Base-by-base conservation (phyloP, 306 rosid species). In the Echinosophora koreensis region DNA sequence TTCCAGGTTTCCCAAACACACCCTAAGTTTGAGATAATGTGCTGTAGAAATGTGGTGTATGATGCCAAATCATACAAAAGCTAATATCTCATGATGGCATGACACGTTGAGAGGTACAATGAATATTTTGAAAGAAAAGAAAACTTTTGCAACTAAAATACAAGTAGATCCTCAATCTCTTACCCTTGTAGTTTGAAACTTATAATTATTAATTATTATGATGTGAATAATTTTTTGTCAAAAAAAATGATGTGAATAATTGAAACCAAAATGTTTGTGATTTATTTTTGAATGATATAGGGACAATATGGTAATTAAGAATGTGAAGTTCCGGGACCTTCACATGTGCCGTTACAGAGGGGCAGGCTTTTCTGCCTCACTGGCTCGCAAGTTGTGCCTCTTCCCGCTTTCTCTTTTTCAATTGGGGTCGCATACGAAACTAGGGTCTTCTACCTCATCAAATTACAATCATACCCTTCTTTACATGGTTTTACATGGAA, bases 301-400 rank as follows among this genome's bases (percentile, higher is more conserved):
- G 94, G 97, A 81, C 73, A 79, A 22, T 6, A 58, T 69, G 14
- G 87, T 87, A 72, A 86, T 54, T 3, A 16, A 27, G 46, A 12
- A n/a, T 4, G 71, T 58, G 67, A 79, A 82, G 83, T 79, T 82
- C 84, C 39, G 90, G 90, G 90, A 84, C 80, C 78, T 83, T 87
- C 85, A 42, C 96, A 91, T 91, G 98, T 89, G 91, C 86, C 88
- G 78, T 88, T 77, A 84, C 90, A 87, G 93, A 84, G 14, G 86
- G 83, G 83, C 93, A 88, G 89, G 89, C 93, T 93, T 89, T 89
- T 80, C 46, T 66, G 75, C 81, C 84, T 72, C 63, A 61, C 75
- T 79, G 87, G 89, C 91, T 81, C 69, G 85, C 93, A 79, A 87
- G 80, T 78, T 65, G 90, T 76, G 86, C 86, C 78, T 57, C 80